Percentiles rank a stretch among this genome's conserved stretches.
Conservation (phyloP, 2,329 filamentous ascomycete genomes). For the Fusarium udum region DNA sequence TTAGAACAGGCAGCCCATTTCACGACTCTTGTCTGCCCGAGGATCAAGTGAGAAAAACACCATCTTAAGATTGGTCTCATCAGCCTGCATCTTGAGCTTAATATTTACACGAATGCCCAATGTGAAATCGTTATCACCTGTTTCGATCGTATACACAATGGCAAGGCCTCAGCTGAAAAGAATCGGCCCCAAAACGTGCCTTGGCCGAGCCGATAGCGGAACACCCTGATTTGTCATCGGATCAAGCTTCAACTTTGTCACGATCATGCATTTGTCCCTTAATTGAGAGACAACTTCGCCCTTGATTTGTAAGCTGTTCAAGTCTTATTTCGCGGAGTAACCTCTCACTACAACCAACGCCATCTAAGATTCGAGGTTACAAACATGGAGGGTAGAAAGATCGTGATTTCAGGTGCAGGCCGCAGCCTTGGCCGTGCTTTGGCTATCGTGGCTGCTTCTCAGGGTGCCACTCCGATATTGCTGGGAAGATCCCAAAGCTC, state of each 20-base stretch:
- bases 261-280: background rate
- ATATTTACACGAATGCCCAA: rapidly evolving
- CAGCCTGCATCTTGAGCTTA: rapidly evolving
- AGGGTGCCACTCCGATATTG: background rate
- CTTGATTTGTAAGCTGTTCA: rapidly evolving
- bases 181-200: rapidly evolving
- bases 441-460: background rate
- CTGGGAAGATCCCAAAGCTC: background rate
- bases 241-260: background rate
- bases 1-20: background rate
- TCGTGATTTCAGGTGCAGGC: background rate
- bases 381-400: background rate
- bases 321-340: no score
- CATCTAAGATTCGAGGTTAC: background rate
- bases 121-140: no score
- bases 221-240: background rate
- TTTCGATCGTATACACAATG: background rate
- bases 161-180: background rate
- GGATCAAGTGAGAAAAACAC: no score
- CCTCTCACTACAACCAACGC: background rate
- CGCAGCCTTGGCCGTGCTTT: background rate
- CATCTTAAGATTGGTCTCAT: background rate
- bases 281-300: rapidly evolving
- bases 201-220: background rate
- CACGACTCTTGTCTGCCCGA: no score